Conservation (phyloP, 2,329 filamentous ascomycete species). For the Verticillium klebahnii region DNA sequence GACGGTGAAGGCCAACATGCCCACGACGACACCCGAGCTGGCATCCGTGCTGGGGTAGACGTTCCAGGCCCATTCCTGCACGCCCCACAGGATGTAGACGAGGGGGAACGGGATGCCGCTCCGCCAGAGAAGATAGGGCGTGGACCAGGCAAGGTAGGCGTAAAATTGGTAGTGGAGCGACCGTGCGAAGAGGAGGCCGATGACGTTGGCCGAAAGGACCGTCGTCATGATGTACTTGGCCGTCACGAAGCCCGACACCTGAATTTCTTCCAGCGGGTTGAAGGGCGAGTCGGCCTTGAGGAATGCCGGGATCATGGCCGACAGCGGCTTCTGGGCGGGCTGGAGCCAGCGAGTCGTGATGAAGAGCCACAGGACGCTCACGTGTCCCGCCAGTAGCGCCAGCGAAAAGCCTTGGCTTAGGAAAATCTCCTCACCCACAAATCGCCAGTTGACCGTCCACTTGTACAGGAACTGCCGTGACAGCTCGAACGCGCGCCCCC, state of each 20-base stretch:
- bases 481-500: slow-evolving; percentile 83
- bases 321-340: slow-evolving; percentile 56
- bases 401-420: slow-evolving; percentile 64
- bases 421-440: slow-evolving; percentile 80
- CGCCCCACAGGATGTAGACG: slow-evolving; percentile 65
- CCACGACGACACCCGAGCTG: slow-evolving; percentile 62
- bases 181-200: slow-evolving; percentile 81
- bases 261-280: slow-evolving; percentile 46
- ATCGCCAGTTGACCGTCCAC: slow-evolving; percentile 99
- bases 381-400: slow-evolving; percentile 61
- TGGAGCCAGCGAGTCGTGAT: slow-evolving; percentile 65
- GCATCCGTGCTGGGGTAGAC: slow-evolving; percentile 71
- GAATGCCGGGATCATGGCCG: slow-evolving; percentile 45
- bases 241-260: slow-evolving; percentile 55
- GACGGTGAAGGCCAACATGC: slow-evolving; percentile 63
- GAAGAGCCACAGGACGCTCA: slow-evolving; percentile 62
- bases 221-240: slow-evolving; percentile 72
- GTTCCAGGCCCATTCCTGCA: slow-evolving; percentile 93
- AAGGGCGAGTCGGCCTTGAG: slow-evolving; percentile 40
- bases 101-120: slow-evolving; percentile 63
- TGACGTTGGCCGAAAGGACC: slow-evolving; percentile 68
- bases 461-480: slow-evolving; percentile 89
- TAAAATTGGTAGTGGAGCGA: slow-evolving; percentile 96
- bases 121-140: slow-evolving; percentile 82
- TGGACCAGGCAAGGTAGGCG: slow-evolving; percentile 84